phyloP scores from a whole-genome alignment of 305 asterid species.

The Striga hermonthica region DNA sequence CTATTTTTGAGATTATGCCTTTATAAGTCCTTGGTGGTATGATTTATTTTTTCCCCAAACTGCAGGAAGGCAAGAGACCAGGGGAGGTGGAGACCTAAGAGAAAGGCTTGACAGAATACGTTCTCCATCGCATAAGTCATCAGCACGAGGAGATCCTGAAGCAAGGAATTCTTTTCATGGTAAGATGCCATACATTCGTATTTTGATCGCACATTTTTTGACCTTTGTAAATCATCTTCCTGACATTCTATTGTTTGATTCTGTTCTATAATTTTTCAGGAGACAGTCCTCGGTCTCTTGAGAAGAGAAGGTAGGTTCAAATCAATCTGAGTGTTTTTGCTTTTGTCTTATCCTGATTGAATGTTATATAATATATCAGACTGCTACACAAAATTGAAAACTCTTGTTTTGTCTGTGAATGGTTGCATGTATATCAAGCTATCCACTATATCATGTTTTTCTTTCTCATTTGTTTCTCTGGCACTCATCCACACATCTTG shows the following conservation, averaged over 20 bases:
- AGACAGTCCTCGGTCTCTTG: slow-evolving; percentile 51
- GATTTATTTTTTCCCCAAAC: slow-evolving; percentile 22
- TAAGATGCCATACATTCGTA: slow-evolving; percentile 31
- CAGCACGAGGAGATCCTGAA: slow-evolving; percentile 50
- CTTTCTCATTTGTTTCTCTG: slow-evolving; percentile 5
- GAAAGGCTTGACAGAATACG: slow-evolving; percentile 75
- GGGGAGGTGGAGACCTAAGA: slow-evolving; percentile 68
- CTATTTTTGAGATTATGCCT: slow-evolving; percentile 26
- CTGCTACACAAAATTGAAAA: neutral
- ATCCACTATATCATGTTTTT: slow-evolving; percentile 3
- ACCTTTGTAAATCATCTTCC: slow-evolving; percentile 21
- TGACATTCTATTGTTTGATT: slow-evolving; percentile 17
- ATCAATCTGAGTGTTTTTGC: slow-evolving; percentile 23
- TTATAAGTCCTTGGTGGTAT: slow-evolving; percentile 25
- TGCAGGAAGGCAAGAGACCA: slow-evolving; percentile 65
- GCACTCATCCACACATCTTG: neutral
- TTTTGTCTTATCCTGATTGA: slow-evolving; percentile 12
- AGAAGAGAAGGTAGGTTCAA: slow-evolving; percentile 54
- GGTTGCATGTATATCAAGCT: neutral
- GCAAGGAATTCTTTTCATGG: slow-evolving; percentile 59
- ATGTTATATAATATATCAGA: slow-evolving; percentile 14
- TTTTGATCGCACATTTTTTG: slow-evolving; percentile 19
- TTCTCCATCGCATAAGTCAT: slow-evolving; percentile 64
- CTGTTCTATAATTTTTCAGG: slow-evolving; percentile 48
- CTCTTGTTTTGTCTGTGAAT: neutral